A percentile compares a stretch with the other conserved stretches of the same genome.
These are phyloP conservation scores for Aspergillus sp. DNA, from an alignment of 2,329 filamentous ascomycete species.

Conservation along the genomic window DNA sequence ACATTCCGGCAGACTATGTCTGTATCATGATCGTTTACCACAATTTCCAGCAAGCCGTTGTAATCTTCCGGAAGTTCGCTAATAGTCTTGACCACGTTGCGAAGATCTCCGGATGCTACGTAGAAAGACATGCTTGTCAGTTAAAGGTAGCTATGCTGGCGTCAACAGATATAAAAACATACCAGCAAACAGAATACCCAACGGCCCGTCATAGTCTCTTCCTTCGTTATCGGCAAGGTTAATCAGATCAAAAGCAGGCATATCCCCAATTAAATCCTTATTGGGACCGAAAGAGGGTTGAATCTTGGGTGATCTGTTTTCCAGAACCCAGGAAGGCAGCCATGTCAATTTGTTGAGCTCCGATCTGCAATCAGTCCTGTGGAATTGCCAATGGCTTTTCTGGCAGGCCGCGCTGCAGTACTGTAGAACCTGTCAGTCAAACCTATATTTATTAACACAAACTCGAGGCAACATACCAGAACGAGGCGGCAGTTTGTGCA, in stretches of 20 bases:
- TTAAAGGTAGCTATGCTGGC: too few species aligned
- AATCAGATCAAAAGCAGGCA: slow-evolving; percentile 43
- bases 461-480: neutral
- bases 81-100: slow-evolving; percentile 47
- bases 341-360: neutral
- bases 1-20: slow-evolving; percentile 42
- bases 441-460: too few species aligned
- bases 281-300: too few species aligned
- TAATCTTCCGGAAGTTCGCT: slow-evolving; percentile 32
- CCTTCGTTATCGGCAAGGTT: slow-evolving; percentile 33
- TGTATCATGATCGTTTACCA: slow-evolving; percentile 44
- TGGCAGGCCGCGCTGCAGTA: slow-evolving; percentile 12
- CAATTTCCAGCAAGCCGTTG: slow-evolving; percentile 20
- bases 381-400: slow-evolving; percentile 4
- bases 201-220: slow-evolving; percentile 15
- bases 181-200: slow-evolving; percentile 39
- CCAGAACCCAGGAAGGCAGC: neutral
- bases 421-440: neutral
- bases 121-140: neutral
- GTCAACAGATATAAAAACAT: neutral
- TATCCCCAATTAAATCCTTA: slow-evolving; percentile 44
- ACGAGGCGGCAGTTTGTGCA: slow-evolving; percentile 3
- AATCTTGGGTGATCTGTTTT: neutral
- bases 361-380: slow-evolving; percentile 1
- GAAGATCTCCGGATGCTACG: slow-evolving; percentile 46